Evolutionary conservation across 176 grass and related monocot genomes (phyloP), one percentile per base, ranked within the genome.

Genomic region (Rhynchospora tenuis): DNA sequence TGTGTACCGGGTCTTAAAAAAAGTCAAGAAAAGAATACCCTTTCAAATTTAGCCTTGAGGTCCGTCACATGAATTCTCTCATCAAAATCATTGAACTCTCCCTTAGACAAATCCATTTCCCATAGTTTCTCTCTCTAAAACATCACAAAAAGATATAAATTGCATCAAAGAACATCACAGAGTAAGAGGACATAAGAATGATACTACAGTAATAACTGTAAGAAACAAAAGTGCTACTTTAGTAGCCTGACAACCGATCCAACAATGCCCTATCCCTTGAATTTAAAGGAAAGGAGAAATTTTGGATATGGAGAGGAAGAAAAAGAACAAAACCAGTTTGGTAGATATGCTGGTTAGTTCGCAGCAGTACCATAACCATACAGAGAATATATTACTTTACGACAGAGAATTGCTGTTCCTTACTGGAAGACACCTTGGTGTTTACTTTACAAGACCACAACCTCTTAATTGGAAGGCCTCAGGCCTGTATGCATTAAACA

Each of bases 71-170:
- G 73, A 47, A 91, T 90, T 73, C 88, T 97, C 75, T 97, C 92
- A 80, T 97, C 92, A 22, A 92, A 90, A 13, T 89, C 88, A 33
- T 76, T 80, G 86, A 97, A 94, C 45, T 97, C 90, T 9, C 85
- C 88, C 85, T 90, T 86, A n/a, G 92, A 94, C 58, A 91, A 89
- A 85, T 97, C 88, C 27, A 92, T 85, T 15, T 97, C 80, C 62
- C 90, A 97, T 59, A 38, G 8, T 79, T 86, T 89, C 62, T 90
- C 89, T 70, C 86, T 64, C 31, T 80, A 22, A 91, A 93, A 54
- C 27, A 78, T 29, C 6, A 57, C 3, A 48, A 14, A 54, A 50
- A 58, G 28, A 78, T 22, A 17, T 7, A 33, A 24, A 29, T 38
- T 16, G 70, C 11, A 58, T 54, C 29, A 51, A 42, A 58, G 24